phyloP scores from a whole-genome alignment of 176 grass and related monocot genomes.

The Zoysia pacifica region DNA sequence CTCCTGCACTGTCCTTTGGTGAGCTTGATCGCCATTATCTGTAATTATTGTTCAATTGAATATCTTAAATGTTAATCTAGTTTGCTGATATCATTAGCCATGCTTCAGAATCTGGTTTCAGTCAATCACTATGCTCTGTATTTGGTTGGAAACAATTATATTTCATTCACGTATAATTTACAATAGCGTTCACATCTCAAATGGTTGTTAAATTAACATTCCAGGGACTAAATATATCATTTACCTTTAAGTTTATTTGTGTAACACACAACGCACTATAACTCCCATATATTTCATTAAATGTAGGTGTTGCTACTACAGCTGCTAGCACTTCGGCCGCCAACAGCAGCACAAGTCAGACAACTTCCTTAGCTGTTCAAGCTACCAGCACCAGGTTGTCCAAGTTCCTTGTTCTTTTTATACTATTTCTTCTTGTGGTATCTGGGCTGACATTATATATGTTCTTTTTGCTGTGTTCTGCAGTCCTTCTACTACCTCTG shows the following conservation, averaged over 20 bases:
- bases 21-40: slow-evolving; percentile 30
- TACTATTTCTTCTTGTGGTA: not conserved
- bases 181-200: not conserved
- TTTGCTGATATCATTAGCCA: not conserved
- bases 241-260: not conserved
- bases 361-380: slow-evolving; percentile 68
- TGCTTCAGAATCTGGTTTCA: not conserved
- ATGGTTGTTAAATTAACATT: not conserved
- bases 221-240: slow-evolving; percentile 3
- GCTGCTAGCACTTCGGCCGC: slow-evolving; percentile 50
- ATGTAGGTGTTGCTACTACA: slow-evolving; percentile 55
- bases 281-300: slow-evolving; percentile 8
- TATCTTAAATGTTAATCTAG: slow-evolving; percentile 19
- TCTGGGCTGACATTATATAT: slow-evolving; percentile 27
- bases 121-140: not conserved
- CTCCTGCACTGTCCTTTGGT: slow-evolving; percentile 59
- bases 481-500: slow-evolving; percentile 53
- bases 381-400: slow-evolving; percentile 71
- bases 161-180: not conserved
- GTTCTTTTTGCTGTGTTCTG: slow-evolving; percentile 10
- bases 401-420: slow-evolving; percentile 35
- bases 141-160: slow-evolving; percentile 24
- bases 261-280: not conserved
- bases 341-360: slow-evolving; percentile 56
- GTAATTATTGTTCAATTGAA: not conserved